Percentiles rank a stretch among this genome's conserved stretches.
These are phyloP conservation scores for Blakeslea trispora DNA, from an alignment of 371 early-diverging fungal species.

Conservation along the genomic window DNA sequence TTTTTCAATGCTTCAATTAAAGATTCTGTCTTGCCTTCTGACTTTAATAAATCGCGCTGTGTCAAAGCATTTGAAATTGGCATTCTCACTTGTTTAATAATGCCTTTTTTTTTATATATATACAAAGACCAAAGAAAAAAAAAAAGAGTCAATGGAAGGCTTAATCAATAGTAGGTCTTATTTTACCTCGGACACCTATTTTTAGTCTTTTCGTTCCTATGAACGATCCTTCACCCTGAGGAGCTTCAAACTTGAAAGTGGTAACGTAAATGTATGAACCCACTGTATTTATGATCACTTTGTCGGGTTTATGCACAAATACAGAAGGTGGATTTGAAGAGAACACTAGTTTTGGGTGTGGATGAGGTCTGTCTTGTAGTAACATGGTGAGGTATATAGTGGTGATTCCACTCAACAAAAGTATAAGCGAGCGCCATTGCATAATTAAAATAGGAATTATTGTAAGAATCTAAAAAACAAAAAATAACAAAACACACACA, in stretches of 20 bases:
- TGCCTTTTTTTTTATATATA: constrained; percentile 7
- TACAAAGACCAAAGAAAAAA: not conserved
- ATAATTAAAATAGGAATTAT: constrained; percentile 19
- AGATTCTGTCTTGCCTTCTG: constrained; percentile 18
- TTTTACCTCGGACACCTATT: constrained; percentile 27
- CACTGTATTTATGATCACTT: constrained; percentile 28
- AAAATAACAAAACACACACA: constrained; percentile 4
- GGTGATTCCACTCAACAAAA: constrained; percentile 36
- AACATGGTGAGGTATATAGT: constrained; percentile 41
- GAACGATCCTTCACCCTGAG: constrained; percentile 2
- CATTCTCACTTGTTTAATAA: constrained; percentile 21
- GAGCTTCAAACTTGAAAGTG: constrained; percentile 26
- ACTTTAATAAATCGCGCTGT: constrained; percentile 14
- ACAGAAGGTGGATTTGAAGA: constrained; percentile 13
- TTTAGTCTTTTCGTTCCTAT: constrained; percentile 31
- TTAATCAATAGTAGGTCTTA: not conserved
- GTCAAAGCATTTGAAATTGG: constrained; percentile 16
- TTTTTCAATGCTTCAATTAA: too few species aligned
- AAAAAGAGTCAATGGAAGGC: not conserved
- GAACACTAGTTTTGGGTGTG: constrained; percentile 38
- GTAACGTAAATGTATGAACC: constrained; percentile 39
- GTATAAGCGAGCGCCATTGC: constrained; percentile 49
- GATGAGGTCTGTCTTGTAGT: constrained; percentile 41
- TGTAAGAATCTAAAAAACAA: constrained; percentile 5
- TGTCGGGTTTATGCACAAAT: constrained; percentile 22